phyloP scores from a whole-genome alignment of 176 grass and related monocot species.

The Eragrostis curvula region DNA sequence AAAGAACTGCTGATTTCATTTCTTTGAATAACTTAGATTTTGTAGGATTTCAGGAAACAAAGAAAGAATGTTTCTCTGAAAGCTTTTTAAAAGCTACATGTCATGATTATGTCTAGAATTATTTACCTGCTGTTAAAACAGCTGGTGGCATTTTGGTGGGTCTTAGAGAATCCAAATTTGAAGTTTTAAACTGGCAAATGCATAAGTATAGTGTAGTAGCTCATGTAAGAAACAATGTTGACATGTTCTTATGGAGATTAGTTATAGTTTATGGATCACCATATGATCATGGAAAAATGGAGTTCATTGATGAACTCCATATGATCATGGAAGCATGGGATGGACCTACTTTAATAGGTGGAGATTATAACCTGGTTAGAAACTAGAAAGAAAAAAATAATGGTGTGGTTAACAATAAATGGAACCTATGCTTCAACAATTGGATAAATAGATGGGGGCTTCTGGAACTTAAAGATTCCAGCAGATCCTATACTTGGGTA shows the following conservation, averaged over 20 bases:
- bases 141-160: not conserved
- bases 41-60: too few species aligned
- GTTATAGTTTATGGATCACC: not conserved
- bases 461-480: accelerated
- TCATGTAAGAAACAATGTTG: too few species aligned
- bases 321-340: accelerated
- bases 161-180: not conserved
- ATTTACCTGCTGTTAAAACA: not conserved
- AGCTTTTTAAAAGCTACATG: too few species aligned
- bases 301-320: not conserved
- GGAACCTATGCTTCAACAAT: accelerated
- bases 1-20: too few species aligned
- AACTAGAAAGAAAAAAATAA: not conserved
- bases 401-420: not conserved
- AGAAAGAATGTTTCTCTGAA: too few species aligned
- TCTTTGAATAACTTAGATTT: too few species aligned
- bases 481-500: not conserved
- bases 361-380: too few species aligned
- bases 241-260: too few species aligned
- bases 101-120: not conserved
- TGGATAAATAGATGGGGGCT: not conserved
- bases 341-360: not conserved
- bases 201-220: too few species aligned
- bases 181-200: accelerated
- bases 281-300: not conserved